Percentiles rank a stretch among this genome's conserved stretches.
Evolutionary conservation across 495 filamentous ascomycete species (phyloP).

Genomic region (Penicillium roqueforti): DNA sequence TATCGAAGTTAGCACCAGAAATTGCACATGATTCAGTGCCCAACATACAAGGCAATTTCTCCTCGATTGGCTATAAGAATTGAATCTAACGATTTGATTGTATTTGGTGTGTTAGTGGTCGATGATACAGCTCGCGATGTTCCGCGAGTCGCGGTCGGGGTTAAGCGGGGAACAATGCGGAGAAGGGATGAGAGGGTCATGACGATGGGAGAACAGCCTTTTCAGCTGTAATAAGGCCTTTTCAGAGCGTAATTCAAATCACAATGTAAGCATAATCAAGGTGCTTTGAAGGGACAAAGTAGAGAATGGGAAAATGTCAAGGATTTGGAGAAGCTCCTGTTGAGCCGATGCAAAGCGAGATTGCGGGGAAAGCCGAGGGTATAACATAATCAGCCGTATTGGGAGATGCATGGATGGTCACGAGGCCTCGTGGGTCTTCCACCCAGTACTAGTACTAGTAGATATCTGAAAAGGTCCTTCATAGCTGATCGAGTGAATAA

Average conservation of each 20-base stretch:
- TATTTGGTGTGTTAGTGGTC: constrained; percentile 19
- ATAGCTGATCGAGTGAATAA: background rate
- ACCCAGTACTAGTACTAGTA: background rate
- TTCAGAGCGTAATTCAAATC: constrained; percentile 3
- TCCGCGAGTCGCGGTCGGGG: constrained; percentile 33
- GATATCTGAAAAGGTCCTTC: background rate
- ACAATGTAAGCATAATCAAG: constrained; percentile 20
- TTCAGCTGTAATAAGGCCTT: constrained; percentile 7
- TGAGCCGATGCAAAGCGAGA: constrained; percentile 45
- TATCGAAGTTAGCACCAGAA: constrained; percentile 9
- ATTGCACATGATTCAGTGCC: background rate
- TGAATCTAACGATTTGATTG: constrained; percentile 60
- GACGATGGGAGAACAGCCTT: constrained; percentile 13
- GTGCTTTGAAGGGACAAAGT: constrained; percentile 5
- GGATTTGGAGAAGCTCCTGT: constrained; percentile 11
- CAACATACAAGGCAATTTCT: constrained; percentile 79
- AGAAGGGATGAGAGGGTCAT: constrained; percentile 47
- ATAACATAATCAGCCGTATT: constrained; percentile 22
- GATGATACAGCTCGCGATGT: constrained; percentile 37
- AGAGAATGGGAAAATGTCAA: constrained; percentile 9
- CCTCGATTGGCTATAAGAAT: constrained; percentile 95
- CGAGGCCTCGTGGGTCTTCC: background rate
- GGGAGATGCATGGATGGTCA: background rate
- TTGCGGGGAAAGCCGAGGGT: constrained; percentile 34
- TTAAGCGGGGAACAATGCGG: constrained; percentile 43